phyloP scores from a whole-genome alignment of 164 flowering plant genomes.

The Echeveria elegans region DNA sequence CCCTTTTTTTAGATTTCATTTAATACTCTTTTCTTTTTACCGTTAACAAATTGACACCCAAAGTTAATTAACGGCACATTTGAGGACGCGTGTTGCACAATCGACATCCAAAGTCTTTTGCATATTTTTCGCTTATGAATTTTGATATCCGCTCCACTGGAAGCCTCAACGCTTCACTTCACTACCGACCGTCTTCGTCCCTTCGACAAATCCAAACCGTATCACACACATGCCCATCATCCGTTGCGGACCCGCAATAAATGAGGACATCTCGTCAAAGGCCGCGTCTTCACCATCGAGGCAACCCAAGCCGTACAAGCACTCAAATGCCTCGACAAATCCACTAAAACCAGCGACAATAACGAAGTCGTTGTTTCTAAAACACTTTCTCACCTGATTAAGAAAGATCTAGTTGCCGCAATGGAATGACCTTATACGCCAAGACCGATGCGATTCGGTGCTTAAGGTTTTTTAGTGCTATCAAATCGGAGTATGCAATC shows the following conservation, averaged over 20 bases:
- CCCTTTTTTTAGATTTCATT: too few relatives aligned
- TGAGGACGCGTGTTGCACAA: too few relatives aligned
- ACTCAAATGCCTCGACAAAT: conserved; percentile 61
- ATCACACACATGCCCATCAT: conserved; percentile 15
- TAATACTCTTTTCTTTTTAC: too few relatives aligned
- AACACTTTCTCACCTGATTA: conserved; percentile 56
- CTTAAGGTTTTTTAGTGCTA: conserved; percentile 41
- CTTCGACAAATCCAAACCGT: conserved; percentile 5
- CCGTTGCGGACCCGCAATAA: conserved; percentile 12
- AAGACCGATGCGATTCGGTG: conserved; percentile 55
- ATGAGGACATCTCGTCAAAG: conserved; percentile 68
- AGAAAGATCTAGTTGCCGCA: conserved; percentile 71
- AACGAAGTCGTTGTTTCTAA: conserved; percentile 18
- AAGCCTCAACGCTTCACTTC: conserved; percentile 20
- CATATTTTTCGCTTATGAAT: too few relatives aligned
- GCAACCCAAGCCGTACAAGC: conserved; percentile 82
- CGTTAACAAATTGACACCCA: too few relatives aligned
- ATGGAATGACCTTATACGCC: conserved; percentile 78
- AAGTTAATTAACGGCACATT: too few relatives aligned
- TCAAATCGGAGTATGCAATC: conserved; percentile 47
- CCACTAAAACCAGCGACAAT: too few relatives aligned
- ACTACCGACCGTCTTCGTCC: conserved; percentile 8
- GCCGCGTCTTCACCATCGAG: conserved; percentile 65
- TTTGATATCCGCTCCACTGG: too few relatives aligned
- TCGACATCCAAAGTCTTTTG: too few relatives aligned